Conservation (phyloP, 2,329 filamentous ascomycete genomes). For the Xylariales sp. region DNA sequence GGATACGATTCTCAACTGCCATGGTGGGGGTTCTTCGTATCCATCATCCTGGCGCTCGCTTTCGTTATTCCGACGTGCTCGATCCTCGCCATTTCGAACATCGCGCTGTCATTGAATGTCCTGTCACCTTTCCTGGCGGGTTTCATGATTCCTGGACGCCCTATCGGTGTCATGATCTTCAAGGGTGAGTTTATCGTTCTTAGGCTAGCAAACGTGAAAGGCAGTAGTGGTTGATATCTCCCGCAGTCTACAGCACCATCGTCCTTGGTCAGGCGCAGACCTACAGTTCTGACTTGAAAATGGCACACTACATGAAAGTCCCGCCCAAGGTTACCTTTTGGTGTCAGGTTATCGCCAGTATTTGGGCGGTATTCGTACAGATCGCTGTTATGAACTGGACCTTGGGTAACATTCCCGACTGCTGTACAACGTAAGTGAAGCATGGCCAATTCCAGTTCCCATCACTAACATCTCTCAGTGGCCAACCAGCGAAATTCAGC, state of each 20-base stretch:
- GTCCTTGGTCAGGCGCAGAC: conserved; percentile 31
- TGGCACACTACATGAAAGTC: conserved; percentile 34
- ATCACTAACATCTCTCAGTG: conserved; percentile 33
- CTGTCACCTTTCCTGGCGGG: conserved; percentile 51
- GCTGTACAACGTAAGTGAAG: conserved; percentile 31
- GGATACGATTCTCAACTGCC: conserved; percentile 44
- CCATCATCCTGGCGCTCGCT: conserved; percentile 39
- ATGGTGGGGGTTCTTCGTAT: conserved; percentile 50
- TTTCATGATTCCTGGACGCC: conserved; percentile 54
- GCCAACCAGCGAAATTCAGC: conserved; percentile 37
- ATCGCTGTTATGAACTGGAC: conserved; percentile 45
- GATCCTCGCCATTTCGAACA: conserved; percentile 46
- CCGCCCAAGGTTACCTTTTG: conserved; percentile 44
- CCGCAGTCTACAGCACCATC: conserved; percentile 35
- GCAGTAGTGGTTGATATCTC: neutral
- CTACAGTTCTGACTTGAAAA: conserved; percentile 30
- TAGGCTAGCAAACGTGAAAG: neutral
- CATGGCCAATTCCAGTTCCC: conserved; percentile 21
- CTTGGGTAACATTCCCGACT: conserved; percentile 37
- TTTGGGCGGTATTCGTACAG: conserved; percentile 43
- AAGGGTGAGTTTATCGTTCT: conserved; percentile 25
- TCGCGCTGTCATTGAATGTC: conserved; percentile 47
- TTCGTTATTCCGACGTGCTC: conserved; percentile 44
- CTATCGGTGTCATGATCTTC: conserved; percentile 53
- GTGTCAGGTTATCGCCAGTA: conserved; percentile 45